Percentiles rank a stretch among this genome's conserved stretches.
phyloP scores from a whole-genome alignment of 768 basidiomycete species.

The Podaxis pistillaris region DNA sequence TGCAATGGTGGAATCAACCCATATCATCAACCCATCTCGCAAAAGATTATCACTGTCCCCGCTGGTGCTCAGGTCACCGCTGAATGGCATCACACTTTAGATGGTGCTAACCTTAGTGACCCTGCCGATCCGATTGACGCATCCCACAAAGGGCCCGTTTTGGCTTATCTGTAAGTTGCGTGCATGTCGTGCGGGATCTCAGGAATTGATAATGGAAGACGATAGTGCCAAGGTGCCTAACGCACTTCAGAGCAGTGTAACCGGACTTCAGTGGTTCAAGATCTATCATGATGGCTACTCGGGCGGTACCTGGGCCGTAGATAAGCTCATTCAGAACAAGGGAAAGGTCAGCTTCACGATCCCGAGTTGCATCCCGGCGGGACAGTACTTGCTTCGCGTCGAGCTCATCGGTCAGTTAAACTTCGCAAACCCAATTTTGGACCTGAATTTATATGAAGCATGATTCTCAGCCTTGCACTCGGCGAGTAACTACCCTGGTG shows the following conservation, averaged over 20 bases:
- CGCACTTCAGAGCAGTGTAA: slow-evolving; percentile 44
- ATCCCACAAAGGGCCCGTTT: slow-evolving; percentile 53
- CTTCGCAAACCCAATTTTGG: neutral
- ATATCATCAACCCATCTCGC: slow-evolving; percentile 45
- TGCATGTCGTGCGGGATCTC: neutral
- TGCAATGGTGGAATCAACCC: slow-evolving; percentile 63
- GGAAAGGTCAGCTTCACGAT: slow-evolving; percentile 48
- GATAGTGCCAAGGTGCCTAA: slow-evolving; percentile 42
- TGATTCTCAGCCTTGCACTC: slow-evolving; percentile 38
- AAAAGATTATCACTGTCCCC: slow-evolving; percentile 43
- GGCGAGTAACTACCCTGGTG: slow-evolving; percentile 48
- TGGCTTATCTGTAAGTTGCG: slow-evolving; percentile 45
- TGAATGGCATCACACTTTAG: slow-evolving; percentile 50
- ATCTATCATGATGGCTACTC: slow-evolving; percentile 45
- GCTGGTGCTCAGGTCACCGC: slow-evolving; percentile 53
- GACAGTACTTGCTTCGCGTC: slow-evolving; percentile 47
- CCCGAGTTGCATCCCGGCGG: slow-evolving; percentile 43
- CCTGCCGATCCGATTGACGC: slow-evolving; percentile 45
- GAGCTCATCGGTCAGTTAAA: slow-evolving; percentile 48
- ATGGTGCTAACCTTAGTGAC: slow-evolving; percentile 39
- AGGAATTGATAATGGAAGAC: neutral
- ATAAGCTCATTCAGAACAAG: slow-evolving; percentile 44
- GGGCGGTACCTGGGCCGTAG: slow-evolving; percentile 41
- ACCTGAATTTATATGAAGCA: neutral
- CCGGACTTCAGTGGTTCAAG: slow-evolving; percentile 55